These are phyloP conservation scores for maize (Zea mays) DNA, from an alignment of 176 grass and related monocot genomes.

Conservation along the genomic window Zm-B73-REFERENCE-NAM-5.0 NC_050104.1:84924001-84924500, in stretches of 20 bases:
- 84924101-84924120: background rate
- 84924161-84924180: background rate
- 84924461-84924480: slow-evolving; percentile 20
- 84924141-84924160: background rate
- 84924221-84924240: background rate
- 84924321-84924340: background rate
- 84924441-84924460: slow-evolving; percentile 20
- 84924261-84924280: background rate
- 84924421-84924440: slow-evolving; percentile 3
- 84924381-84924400: slow-evolving; percentile 17
- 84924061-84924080: background rate
- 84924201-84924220: background rate
- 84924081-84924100: background rate
- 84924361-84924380: slow-evolving; percentile 18
- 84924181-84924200: background rate
- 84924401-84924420: slow-evolving; percentile 41
- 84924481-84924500: slow-evolving; percentile 23
- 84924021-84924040: background rate
- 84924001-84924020: background rate
- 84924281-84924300: background rate
- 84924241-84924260: background rate
- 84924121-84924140: background rate
- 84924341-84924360: slow-evolving; percentile 48
- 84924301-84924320: background rate
- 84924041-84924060: background rate